These are phyloP conservation scores for Beauveria rudraprayagi DNA, from an alignment of 2,329 filamentous ascomycete species.

Conservation along the genomic window DNA sequence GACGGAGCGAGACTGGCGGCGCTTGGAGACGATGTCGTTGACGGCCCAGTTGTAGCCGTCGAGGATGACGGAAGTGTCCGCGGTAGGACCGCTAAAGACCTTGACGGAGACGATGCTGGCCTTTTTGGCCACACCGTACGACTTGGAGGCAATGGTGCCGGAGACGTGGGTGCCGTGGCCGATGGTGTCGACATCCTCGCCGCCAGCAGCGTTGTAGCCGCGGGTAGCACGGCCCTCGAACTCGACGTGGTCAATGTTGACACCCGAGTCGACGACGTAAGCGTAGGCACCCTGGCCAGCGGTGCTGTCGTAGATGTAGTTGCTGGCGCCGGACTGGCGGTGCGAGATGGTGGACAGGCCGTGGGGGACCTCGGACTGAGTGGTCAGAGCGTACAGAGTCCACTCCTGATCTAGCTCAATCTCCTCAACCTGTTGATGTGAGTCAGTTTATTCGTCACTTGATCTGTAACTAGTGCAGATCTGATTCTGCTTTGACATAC, in stretches of 20 bases:
- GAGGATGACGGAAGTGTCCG: slow-evolving; percentile 41
- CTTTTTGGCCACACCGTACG: slow-evolving; percentile 55
- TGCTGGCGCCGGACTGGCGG: slow-evolving; percentile 22
- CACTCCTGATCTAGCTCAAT: slow-evolving; percentile 25
- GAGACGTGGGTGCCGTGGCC: slow-evolving; percentile 59
- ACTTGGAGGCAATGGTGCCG: slow-evolving; percentile 52
- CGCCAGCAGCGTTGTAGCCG: slow-evolving; percentile 28
- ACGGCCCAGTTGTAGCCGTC: slow-evolving; percentile 15
- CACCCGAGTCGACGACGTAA: slow-evolving; percentile 60
- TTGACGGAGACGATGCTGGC: slow-evolving; percentile 50
- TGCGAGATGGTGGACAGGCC: slow-evolving; percentile 39
- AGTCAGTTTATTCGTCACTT: not conserved
- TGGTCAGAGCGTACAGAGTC: slow-evolving; percentile 21
- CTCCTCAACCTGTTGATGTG: slow-evolving; percentile 20
- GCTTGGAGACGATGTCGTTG: slow-evolving; percentile 15
- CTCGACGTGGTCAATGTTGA: slow-evolving; percentile 46
- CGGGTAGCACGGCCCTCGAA: slow-evolving; percentile 45
- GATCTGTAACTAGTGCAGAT: not conserved
- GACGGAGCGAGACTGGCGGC: slow-evolving; percentile 25
- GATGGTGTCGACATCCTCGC: slow-evolving; percentile 41
- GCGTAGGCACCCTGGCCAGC: slow-evolving; percentile 49
- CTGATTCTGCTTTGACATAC: slow-evolving; percentile 21
- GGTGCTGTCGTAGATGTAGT: slow-evolving; percentile 33
- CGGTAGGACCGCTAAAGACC: slow-evolving; percentile 45
- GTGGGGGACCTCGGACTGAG: slow-evolving; percentile 32